These are phyloP conservation scores for Pyrenochaeta sp. DNA, from an alignment of 2,329 filamentous ascomycete species.

Conservation along the genomic window DNA sequence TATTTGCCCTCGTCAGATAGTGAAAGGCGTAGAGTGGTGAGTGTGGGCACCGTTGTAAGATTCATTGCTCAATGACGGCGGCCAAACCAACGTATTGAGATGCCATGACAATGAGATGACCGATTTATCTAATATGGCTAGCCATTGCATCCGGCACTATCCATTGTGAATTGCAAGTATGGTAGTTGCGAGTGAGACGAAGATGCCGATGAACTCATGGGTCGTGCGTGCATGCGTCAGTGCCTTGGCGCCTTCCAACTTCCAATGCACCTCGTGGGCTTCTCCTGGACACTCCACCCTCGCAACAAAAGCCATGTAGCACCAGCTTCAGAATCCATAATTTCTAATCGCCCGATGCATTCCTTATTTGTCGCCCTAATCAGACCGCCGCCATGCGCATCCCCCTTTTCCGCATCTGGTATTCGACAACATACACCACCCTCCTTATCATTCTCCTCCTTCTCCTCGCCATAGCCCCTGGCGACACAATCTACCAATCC, in stretches of 20 bases:
- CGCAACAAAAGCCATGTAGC: slow-evolving; percentile 28
- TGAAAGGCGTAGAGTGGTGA: too few relatives aligned
- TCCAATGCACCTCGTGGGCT: slow-evolving; percentile 11
- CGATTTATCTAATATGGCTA: too few relatives aligned
- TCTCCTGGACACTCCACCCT: slow-evolving; percentile 17
- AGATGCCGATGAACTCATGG: slow-evolving; percentile 17
- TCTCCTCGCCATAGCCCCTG: slow-evolving; percentile 81
- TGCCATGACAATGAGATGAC: too few relatives aligned
- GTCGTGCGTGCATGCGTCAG: slow-evolving; percentile 28
- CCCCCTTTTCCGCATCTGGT: slow-evolving; percentile 79
- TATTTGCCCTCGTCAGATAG: not conserved
- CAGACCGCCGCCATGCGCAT: slow-evolving; percentile 50
- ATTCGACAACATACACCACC: slow-evolving; percentile 78
- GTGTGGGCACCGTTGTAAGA: too few relatives aligned
- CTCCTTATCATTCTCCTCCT: slow-evolving; percentile 76
- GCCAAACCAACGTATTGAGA: too few relatives aligned
- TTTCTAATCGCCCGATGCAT: slow-evolving; percentile 39
- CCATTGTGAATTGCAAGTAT: not conserved
- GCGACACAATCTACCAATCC: slow-evolving; percentile 80
- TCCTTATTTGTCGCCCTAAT: slow-evolving; percentile 11
- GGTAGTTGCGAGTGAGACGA: slow-evolving; percentile 2
- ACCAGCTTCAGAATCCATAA: slow-evolving; percentile 24
- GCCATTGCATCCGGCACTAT: too few relatives aligned
- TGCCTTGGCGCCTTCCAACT: slow-evolving; percentile 28
- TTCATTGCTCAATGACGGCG: too few relatives aligned